These are phyloP conservation scores for Monilinia laxa DNA, from an alignment of 2,329 filamentous ascomycete genomes.

Conservation along the genomic window DNA sequence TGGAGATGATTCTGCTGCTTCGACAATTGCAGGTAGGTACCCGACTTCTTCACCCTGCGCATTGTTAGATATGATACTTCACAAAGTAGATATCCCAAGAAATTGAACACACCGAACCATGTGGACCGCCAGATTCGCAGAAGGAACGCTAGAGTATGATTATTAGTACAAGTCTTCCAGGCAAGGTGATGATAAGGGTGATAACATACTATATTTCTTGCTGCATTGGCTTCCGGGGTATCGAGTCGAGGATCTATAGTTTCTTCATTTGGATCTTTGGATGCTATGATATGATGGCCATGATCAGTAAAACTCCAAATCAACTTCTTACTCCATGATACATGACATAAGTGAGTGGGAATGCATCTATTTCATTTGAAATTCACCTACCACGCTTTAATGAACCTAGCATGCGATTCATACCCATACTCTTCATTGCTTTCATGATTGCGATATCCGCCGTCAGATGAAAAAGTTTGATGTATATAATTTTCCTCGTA, in stretches of 20 bases:
- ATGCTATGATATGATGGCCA: slow-evolving; percentile 1
- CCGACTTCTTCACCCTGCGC: slow-evolving; percentile 81
- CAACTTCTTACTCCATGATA: slow-evolving; percentile 1
- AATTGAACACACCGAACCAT: slow-evolving; percentile 50
- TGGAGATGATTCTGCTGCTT: slow-evolving; percentile 89
- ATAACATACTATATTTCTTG: slow-evolving; percentile 62
- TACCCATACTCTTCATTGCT: slow-evolving; percentile 40
- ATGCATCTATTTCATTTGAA: slow-evolving; percentile 26
- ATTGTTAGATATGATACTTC: slow-evolving; percentile 23
- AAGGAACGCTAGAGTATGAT: slow-evolving; percentile 63
- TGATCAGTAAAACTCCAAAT: slow-evolving; percentile 7
- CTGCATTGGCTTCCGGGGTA: slow-evolving; percentile 65
- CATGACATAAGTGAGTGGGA: neutral
- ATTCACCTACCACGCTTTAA: slow-evolving; percentile 35
- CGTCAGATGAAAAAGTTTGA: neutral
- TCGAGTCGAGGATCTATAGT: slow-evolving; percentile 45
- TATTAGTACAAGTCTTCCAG: slow-evolving; percentile 27
- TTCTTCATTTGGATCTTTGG: slow-evolving; percentile 28
- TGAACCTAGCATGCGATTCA: slow-evolving; percentile 40
- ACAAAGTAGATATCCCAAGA: neutral
- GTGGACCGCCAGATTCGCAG: slow-evolving; percentile 70
- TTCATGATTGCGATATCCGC: slow-evolving; percentile 34
- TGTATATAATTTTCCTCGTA: neutral
- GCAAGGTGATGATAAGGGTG: slow-evolving; percentile 12
- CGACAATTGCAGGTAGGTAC: slow-evolving; percentile 89